These are phyloP conservation scores for Ustilago bromivora DNA, from an alignment of 1,284 basidiomycete genomes.

Conservation along the genomic window DNA sequence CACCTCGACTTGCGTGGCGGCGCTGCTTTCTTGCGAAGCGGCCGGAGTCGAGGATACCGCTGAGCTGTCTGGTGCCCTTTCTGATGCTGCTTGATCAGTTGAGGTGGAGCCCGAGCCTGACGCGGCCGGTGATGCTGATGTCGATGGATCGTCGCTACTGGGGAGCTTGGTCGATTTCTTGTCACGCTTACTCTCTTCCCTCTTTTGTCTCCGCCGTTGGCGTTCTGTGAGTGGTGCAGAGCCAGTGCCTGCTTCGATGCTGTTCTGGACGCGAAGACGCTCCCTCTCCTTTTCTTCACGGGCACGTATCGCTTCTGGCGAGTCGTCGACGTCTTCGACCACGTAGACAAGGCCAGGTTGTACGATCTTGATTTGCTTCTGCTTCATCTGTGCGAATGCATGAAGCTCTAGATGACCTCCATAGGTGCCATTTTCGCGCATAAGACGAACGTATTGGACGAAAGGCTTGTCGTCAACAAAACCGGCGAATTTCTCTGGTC, in stretches of 20 bases:
- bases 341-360: constrained; percentile 77
- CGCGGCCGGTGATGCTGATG: constrained; percentile 5
- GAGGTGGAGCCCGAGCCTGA: constrained; percentile 2
- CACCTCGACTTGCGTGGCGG: background rate
- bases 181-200: constrained; percentile 43
- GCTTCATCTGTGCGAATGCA: constrained; percentile 84
- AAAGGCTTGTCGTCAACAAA: constrained; percentile 83
- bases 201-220: constrained; percentile 40
- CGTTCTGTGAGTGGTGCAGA: constrained; percentile 46
- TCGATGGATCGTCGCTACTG: constrained; percentile 14
- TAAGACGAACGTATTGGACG: constrained; percentile 59
- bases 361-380: constrained; percentile 86
- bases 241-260: constrained; percentile 33
- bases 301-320: constrained; percentile 53
- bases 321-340: constrained; percentile 68
- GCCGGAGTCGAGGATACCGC: constrained; percentile 7
- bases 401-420: constrained; percentile 90
- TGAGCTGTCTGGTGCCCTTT: background rate
- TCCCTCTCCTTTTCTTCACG: constrained; percentile 50
- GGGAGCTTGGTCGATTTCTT: constrained; percentile 12
- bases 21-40: constrained; percentile 9
- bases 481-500: constrained; percentile 81
- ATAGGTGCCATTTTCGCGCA: constrained; percentile 78
- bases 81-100: background rate
- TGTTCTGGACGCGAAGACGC: constrained; percentile 44